Base-by-base conservation (phyloP, 2,329 filamentous ascomycete species). In the Pseudogymnoascus sp. region DNA sequence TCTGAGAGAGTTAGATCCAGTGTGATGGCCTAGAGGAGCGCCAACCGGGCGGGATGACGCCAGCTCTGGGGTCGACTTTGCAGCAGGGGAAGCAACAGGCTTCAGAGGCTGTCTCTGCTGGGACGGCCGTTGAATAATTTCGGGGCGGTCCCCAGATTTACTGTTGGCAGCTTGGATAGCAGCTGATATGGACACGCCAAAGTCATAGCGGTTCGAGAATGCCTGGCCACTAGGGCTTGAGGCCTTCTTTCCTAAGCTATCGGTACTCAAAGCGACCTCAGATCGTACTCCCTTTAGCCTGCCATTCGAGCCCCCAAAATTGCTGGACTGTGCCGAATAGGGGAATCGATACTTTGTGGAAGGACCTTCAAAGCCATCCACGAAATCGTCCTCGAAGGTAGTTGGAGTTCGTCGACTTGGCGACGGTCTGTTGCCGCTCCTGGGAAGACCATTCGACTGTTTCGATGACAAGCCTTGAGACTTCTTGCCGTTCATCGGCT, bases 121-220 rank as follows among this genome's bases (percentile, higher is more conserved):
- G 12, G 64, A 11, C 9, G 70, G 65, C 65, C 76, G 77, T 67
- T 76, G 75, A 61, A 76, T 69, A 73, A 87, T 71, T 60, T 80
- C 78, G 70, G 86, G 81, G 69, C 79, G 76, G 72, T 85, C 82
- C 64, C 80, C 77, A 66, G 82, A 75, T 12, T 79, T 78, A 65
- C 84, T 85, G 70, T 90, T 89, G 53, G 88, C 86, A 28, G 84
- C 86, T 69, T 87, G 85, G 71, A 93, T 88, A 11, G 91, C 91
- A 59, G 91, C 91, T 60, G 82, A 87, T 30, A 97, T 81, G 0
- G 94, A 97, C n/a, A 90, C 90, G 64, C 89, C 87, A 73, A 99
- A 97, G 76, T 97, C 93, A 73, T 99, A 99, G 60, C 94, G 88
- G 74, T 92, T 92, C 53, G 91, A 89, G 73, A 97, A 97, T 15